These are phyloP conservation scores for Nakaseomyces nivariensis DNA, from an alignment of 1,139 yeast species.

Conservation along the genomic window DNA sequence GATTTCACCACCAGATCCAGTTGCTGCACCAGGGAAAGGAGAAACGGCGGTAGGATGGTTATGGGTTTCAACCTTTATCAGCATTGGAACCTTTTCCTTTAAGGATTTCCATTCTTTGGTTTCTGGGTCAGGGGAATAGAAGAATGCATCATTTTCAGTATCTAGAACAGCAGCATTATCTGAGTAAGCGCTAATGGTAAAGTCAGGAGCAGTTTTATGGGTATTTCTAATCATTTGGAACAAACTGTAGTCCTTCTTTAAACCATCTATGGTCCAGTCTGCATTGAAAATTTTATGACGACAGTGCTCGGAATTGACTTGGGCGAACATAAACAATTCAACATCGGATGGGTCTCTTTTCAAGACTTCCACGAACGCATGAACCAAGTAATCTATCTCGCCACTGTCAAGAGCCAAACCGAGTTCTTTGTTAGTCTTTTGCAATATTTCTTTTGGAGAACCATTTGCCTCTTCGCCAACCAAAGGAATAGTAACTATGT, in stretches of 20 bases:
- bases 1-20: conserved; percentile 99
- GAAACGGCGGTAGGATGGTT: conserved; percentile 99
- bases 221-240: conserved; percentile 97
- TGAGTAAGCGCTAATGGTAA: conserved; percentile 87
- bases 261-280: conserved; percentile 92
- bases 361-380: conserved; percentile 63
- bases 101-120: conserved; percentile 65
- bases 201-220: conserved; percentile 67
- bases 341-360: conserved; percentile 96
- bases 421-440: conserved; percentile 67
- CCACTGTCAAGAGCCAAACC: conserved; percentile 91
- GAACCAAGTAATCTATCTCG: conserved; percentile 78
- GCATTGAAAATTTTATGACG: conserved; percentile 99
- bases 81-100: conserved; percentile 74
- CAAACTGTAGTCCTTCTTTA: conserved; percentile 59
- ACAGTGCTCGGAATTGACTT: conserved; percentile 98
- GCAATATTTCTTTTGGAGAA: conserved; percentile 48
- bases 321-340: conserved; percentile 98
- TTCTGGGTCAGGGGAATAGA: conserved; percentile 66
- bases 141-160: conserved; percentile 62
- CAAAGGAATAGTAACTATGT: conserved; percentile 67
- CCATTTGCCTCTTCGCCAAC: conserved; percentile 27
- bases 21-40: conserved; percentile 98
- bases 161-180: conserved; percentile 98
- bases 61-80: conserved; percentile 95